Base-by-base conservation (phyloP, 345 rosid genomes). In the Ceriops decandra region DNA sequence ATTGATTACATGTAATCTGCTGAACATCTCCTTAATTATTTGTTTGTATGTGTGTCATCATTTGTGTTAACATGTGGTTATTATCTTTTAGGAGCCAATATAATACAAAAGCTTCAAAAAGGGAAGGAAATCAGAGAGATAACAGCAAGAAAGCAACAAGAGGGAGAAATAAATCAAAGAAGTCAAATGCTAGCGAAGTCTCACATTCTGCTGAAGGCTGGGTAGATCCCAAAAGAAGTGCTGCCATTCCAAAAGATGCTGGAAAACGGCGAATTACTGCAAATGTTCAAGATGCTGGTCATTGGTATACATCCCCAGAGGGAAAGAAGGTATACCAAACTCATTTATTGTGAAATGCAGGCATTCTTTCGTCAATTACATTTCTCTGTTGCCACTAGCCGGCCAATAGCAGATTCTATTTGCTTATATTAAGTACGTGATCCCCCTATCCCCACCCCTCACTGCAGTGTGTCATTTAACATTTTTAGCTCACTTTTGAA, bases 241-340 rank as follows among this genome's bases (percentile, higher is more conserved):
- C 76, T 60, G 56, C 80, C 9, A 47, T 60, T 71, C 90, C 95
- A 16, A 90, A 77, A 74, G 87, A 91, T 85, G 97, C 88, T 67
- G 90, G 91, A 27, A 93, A 85, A 84, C 81, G 91, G 66, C 86
- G 93, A 64, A 91, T 88, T 53, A 84, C 82, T 62, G 95, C 96
- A 66, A 69, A 42, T 58, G 79, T 78, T 62, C 87, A 84, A 77
- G 73, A 85, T 68, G 68, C 85, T 54, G 90, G 95, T 59, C 93
- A 72, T 59, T 93, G 99, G 99, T 87, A 77, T 71, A 91, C 99
- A 63, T 84, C 87, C 6, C 72, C 90, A 51, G 90, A 85, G 31
- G 99, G 99, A 63, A 89, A 75, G 67, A 89, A 85, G 97, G 99
- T 90, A 77, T 51, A 73, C 33, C 69, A 30, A 36, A 53, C 68